Evolutionary conservation across 2,329 filamentous ascomycete genomes (phyloP).

Genomic region (Fusarium siculi): DNA sequence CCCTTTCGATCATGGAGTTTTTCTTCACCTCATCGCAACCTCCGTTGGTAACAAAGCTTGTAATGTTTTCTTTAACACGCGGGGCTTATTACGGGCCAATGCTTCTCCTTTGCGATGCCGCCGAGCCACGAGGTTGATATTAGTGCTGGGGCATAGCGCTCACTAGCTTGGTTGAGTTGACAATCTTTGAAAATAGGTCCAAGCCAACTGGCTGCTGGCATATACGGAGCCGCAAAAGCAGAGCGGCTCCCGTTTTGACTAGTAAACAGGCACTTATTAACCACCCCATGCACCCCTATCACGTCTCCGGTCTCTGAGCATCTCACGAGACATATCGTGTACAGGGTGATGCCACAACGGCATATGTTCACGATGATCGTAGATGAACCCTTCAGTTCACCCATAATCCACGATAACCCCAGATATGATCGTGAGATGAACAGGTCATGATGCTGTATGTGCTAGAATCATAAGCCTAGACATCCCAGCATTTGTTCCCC

Average conservation of each 20-base stretch:
- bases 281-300: neutral
- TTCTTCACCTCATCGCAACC: neutral
- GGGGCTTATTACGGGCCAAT: slow-evolving; percentile 9
- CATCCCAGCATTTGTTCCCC: neutral
- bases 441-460: neutral
- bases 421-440: slow-evolving; percentile 17
- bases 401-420: slow-evolving; percentile 22
- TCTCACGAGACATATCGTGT: slow-evolving; percentile 28
- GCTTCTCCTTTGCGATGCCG: slow-evolving; percentile 1
- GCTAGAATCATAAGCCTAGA: neutral
- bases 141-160: slow-evolving; percentile 2
- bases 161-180: slow-evolving; percentile 4
- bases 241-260: slow-evolving; percentile 24
- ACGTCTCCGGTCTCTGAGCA: slow-evolving; percentile 7
- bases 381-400: slow-evolving; percentile 21
- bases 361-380: slow-evolving; percentile 22
- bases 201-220: neutral
- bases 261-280: neutral
- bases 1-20: neutral
- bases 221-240: slow-evolving; percentile 38
- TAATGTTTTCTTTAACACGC: slow-evolving; percentile 4
- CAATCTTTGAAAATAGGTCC: slow-evolving; percentile 1
- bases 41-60: neutral
- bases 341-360: slow-evolving; percentile 33
- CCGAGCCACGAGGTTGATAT: neutral